Conservation (phyloP, 2,329 filamentous ascomycete species). For the Elsinoe ampelina region DNA sequence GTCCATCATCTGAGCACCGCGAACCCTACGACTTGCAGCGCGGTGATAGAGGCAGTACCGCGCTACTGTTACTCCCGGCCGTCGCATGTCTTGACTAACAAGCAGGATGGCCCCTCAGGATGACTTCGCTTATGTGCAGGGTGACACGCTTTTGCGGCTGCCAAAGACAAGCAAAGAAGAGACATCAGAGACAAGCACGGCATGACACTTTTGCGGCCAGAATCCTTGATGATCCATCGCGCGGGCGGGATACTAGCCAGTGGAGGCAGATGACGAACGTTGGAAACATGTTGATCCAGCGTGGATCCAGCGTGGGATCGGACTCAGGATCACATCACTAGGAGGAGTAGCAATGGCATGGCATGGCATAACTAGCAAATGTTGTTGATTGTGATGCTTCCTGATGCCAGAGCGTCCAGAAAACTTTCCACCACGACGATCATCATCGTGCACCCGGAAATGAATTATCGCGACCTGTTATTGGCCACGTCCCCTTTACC, state of each 20-base stretch:
- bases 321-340: background rate
- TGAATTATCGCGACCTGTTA: constrained; percentile 5
- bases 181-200: background rate
- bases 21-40: no score
- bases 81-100: no score
- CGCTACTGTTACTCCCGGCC: no score
- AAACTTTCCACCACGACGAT: background rate
- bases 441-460: background rate
- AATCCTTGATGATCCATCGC: background rate
- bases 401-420: no score
- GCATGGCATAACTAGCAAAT: no score
- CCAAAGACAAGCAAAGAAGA: background rate
- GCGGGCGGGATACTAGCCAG: background rate
- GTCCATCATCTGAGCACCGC: background rate
- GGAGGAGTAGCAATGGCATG: background rate
- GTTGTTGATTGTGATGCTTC: background rate
- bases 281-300: constrained; percentile 1
- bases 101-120: background rate
- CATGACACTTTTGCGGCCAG: background rate
- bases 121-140: background rate
- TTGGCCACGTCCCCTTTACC: constrained; percentile 4
- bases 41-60: no score
- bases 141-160: constrained; percentile 3
- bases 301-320: background rate
- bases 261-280: background rate